Base-by-base conservation (phyloP, 1,139 yeast genomes). In the Geotrichum europaeum region DNA sequence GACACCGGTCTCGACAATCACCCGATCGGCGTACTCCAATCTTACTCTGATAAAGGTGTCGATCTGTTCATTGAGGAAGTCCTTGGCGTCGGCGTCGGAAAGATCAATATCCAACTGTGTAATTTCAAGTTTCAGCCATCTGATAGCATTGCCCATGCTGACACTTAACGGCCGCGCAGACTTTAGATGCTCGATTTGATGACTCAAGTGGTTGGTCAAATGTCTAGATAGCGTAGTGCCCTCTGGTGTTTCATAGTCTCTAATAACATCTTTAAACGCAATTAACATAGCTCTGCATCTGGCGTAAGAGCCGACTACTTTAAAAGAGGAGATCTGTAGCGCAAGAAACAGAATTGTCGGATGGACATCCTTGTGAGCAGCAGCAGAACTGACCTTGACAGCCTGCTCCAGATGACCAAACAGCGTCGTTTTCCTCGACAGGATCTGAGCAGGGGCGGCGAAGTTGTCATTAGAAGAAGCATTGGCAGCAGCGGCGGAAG, bases 141-240 rank as follows among this genome's bases (percentile, higher is more conserved):
- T 84, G 66, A 95, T 95, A 2, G 98, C 95, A 75, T 92, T 94
- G 58, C 99, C 99, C 99, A 95, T 95, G 0, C 96, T 84, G 10
- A 92, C 89, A 61, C 96, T 85, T 61, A 95, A 79, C 0, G 98
- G 98, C 65, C 99, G 84, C 1, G 97, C 94, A 12, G 92, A 84
- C 69, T 90, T 94, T 67, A 95, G 78, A 67, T 88, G 90, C 70
- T 94, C 99, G 66, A 95, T 95, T 74, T 95, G 99, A 69, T 88
- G 91, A n/a, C 96, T 85, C 64, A 95, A 79, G 71, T 91, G 94
- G 30, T 87, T 86, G 0, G 97, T 91, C 69, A 95, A 80, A 74
- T 92, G 89, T 76, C 99, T 84, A 49, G 94, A 85, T 66, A 95
- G 79, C 0, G 96, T 86, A 15, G 95, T 87, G 62, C 89, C 92